Conservation (phyloP, 2,329 filamentous ascomycete species). For the Fusarium zealandicum region DNA sequence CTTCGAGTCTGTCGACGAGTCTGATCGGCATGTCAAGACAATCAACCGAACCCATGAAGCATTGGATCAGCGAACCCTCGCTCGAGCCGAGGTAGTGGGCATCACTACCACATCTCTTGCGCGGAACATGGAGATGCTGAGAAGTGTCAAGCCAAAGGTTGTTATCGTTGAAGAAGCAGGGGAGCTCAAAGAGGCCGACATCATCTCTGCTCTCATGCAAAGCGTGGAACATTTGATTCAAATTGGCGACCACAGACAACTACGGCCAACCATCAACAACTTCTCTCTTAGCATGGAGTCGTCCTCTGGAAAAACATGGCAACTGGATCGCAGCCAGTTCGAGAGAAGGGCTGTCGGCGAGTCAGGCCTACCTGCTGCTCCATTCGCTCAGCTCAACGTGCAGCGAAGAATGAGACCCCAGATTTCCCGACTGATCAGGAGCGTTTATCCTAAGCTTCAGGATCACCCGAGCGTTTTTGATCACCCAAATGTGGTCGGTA, state of each 20-base stretch:
- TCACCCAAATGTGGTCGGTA: constrained; percentile 60
- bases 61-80: constrained; percentile 46
- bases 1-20: constrained; percentile 3
- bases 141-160: constrained; percentile 57
- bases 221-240: constrained; percentile 65
- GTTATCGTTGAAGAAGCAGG: constrained; percentile 71
- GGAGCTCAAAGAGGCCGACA: constrained; percentile 68
- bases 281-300: constrained; percentile 51
- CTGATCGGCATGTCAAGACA: not conserved
- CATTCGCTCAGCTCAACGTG: constrained; percentile 55
- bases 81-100: constrained; percentile 57
- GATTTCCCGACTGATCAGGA: constrained; percentile 66
- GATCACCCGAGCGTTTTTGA: constrained; percentile 53
- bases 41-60: constrained; percentile 37
- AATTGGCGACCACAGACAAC: constrained; percentile 69
- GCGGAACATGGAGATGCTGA: constrained; percentile 54
- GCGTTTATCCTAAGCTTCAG: constrained; percentile 63
- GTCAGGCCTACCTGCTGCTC: constrained; percentile 33
- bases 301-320: constrained; percentile 10
- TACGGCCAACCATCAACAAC: constrained; percentile 64
- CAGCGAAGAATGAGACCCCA: constrained; percentile 72
- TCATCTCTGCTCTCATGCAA: constrained; percentile 63
- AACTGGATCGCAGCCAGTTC: constrained; percentile 50
- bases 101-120: constrained; percentile 66
- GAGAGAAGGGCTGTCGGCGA: constrained; percentile 42